Percentiles rank a stretch among this genome's conserved stretches.
Evolutionary conservation across 2,329 filamentous ascomycete genomes (phyloP).

Genomic region (Ascochyta lentis): DNA sequence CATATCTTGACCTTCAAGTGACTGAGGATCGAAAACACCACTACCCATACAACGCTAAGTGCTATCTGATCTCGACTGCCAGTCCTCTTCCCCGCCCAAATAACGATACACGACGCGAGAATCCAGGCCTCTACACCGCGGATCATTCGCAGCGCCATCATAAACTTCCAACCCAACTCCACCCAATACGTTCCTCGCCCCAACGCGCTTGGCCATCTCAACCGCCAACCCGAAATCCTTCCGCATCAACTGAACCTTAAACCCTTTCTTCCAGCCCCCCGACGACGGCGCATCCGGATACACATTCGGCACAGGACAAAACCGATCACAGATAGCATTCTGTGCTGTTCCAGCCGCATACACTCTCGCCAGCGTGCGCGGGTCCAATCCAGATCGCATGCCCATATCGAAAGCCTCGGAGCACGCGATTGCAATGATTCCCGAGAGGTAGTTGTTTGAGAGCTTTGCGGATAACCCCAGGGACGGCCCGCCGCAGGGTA

Average conservation of each 20-base stretch:
- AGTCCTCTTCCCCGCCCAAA: constrained; percentile 61
- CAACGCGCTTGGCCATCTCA: constrained; percentile 61
- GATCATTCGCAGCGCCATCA: constrained; percentile 58
- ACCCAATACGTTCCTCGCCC: constrained; percentile 59
- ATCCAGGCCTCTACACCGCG: constrained; percentile 61
- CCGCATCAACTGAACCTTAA: constrained; percentile 66
- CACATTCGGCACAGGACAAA: constrained; percentile 60
- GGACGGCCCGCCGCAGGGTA: constrained; percentile 63
- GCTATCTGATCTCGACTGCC: constrained; percentile 41
- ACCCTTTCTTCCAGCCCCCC: constrained; percentile 61
- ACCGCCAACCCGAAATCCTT: constrained; percentile 65
- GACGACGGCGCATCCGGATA: constrained; percentile 56
- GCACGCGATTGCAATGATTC: constrained; percentile 64
- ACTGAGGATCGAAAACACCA: not conserved
- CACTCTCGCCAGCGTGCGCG: constrained; percentile 59
- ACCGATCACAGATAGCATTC: constrained; percentile 59
- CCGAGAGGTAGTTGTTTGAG: constrained; percentile 67
- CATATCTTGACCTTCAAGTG: too few relatives aligned
- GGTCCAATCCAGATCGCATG: constrained; percentile 64
- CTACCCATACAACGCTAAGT: constrained; percentile 4
- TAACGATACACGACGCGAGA: constrained; percentile 65
- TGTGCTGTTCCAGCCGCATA: constrained; percentile 61
- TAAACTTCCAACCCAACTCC: constrained; percentile 60
- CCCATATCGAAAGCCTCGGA: constrained; percentile 67
- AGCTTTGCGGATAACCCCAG: constrained; percentile 66